Base-by-base conservation (phyloP, 352 stramenopile species). In the Phytophthora sojae region DNA sequence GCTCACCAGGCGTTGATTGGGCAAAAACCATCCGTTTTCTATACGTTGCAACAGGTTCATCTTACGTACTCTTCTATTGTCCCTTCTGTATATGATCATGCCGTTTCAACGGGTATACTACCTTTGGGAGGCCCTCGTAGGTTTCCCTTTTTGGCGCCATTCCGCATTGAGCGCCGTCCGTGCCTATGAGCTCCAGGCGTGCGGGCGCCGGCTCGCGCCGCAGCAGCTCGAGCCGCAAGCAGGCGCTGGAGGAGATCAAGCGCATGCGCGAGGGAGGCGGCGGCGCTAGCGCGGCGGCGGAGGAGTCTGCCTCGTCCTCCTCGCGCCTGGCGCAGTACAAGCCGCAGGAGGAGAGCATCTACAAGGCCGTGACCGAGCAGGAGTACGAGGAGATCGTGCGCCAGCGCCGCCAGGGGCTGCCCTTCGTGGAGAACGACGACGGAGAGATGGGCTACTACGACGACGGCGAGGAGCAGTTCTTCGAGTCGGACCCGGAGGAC, bases 381-480 rank as follows among this genome's bases (percentile, higher is more conserved):
- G 89, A 97, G 62, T 97, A 97, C 73, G 86, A 94, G 42, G 79
- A 95, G 59, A 76, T 96, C 21, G 90, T 97, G 49, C 86, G 80
- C 29, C 83, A 96, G 73, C 86, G 90, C 1, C 89, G 90, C 30
- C 75, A 90, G 35, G 86, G 85, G 0, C 63, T 95, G 50, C 88
- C 89, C 2, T 97, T 97, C 57, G 90, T 96, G 4, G 88, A 92
- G 60, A 94, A 97, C 67, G 90, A 97, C 29, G 89, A 92, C 57
- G 78, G 82, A 12, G 87, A 90, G 64, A 93, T 96, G 77, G 90
- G 90, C 14, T 97, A 97, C 69, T 96, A 90, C 57, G 90, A 97
- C 61, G 89, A 97, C 57, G 90, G 90, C 53, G 90, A 97, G 57
- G 90, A 97, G 58, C 86, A 94, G 78, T 96, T 96, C 58, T 97